Percentiles rank a stretch among this genome's conserved stretches.
phyloP scores from a whole-genome alignment of 2,329 filamentous ascomycete genomes.

The Trichoderma hamatum region DNA sequence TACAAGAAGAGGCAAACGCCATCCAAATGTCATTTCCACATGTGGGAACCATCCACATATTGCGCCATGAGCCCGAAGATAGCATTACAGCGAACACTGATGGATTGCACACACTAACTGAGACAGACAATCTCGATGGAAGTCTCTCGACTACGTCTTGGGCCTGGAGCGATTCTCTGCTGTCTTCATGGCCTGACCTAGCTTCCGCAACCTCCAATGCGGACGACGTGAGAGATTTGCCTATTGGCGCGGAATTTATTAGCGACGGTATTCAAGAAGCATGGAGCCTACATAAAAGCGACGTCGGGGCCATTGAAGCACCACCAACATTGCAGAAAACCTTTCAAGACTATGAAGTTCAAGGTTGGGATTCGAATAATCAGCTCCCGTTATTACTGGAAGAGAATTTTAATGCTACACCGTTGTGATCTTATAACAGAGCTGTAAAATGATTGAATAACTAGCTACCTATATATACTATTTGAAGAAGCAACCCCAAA shows the following conservation, averaged over 20 bases:
- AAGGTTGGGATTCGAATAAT: not conserved
- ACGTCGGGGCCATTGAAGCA: not conserved
- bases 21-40: slow-evolving; percentile 3
- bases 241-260: not conserved
- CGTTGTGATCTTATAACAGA: not conserved
- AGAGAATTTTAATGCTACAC: not conserved
- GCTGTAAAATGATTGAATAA: not conserved
- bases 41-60: not conserved
- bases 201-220: not conserved
- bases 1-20: not conserved
- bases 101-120: not conserved
- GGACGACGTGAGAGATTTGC: not conserved
- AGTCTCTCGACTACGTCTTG: not conserved
- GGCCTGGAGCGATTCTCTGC: not conserved
- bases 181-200: not conserved
- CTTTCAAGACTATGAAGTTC: not conserved
- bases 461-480: not conserved
- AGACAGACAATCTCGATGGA: not conserved
- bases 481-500: not conserved
- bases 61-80: not conserved
- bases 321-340: not conserved
- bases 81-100: too few relatives aligned
- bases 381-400: not conserved
- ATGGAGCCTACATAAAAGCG: too few relatives aligned
- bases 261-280: not conserved